phyloP scores from a whole-genome alignment of 1,139 yeast genomes.

The Geotrichum reessii region DNA sequence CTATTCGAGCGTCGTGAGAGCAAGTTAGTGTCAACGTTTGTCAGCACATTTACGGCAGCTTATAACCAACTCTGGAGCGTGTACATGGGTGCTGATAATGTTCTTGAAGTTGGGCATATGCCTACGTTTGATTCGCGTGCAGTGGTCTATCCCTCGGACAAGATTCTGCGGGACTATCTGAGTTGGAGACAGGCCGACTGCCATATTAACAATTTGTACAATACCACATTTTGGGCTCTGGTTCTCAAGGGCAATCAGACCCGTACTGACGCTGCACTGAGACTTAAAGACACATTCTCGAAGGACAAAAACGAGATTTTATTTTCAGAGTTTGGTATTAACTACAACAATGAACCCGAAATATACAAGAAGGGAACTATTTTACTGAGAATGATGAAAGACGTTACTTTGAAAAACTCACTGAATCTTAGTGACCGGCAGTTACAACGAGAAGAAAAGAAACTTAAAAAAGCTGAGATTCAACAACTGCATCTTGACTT shows the following conservation, averaged over 20 bases:
- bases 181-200: constrained; percentile 97
- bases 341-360: constrained; percentile 86
- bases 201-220: constrained; percentile 88
- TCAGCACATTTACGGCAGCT: constrained; percentile 72
- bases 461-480: constrained; percentile 47
- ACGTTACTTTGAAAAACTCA: constrained; percentile 7
- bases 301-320: constrained; percentile 84
- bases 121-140: constrained; percentile 94
- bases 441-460: constrained; percentile 46
- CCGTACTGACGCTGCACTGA: constrained; percentile 72
- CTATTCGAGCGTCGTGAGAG: constrained; percentile 76
- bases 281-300: constrained; percentile 65
- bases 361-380: constrained; percentile 83
- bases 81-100: constrained; percentile 28
- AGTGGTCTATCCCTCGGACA: constrained; percentile 67
- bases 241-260: constrained; percentile 65
- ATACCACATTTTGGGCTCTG: constrained; percentile 87
- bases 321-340: constrained; percentile 69
- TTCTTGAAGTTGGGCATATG: constrained; percentile 41
- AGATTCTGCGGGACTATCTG: constrained; percentile 68
- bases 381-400: constrained; percentile 48
- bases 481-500: constrained; percentile 41
- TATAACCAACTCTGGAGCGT: constrained; percentile 61
- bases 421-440: constrained; percentile 42
- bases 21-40: constrained; percentile 75